Conservation (phyloP, 306 rosid species). For the Argentina anserina region DNA sequence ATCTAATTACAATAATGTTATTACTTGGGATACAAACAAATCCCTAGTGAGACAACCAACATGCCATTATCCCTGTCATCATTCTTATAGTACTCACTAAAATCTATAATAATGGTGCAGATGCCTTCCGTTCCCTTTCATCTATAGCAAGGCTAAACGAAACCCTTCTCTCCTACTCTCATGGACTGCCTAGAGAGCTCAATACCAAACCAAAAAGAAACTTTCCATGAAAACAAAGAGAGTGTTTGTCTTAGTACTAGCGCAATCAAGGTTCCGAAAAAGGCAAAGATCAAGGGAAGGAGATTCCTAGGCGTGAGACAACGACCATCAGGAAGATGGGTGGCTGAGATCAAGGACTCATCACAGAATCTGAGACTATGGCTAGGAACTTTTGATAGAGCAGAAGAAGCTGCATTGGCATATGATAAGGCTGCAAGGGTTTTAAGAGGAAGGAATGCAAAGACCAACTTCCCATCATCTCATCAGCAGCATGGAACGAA, state of each 20-base stretch:
- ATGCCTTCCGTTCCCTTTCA: conserved; percentile 23
- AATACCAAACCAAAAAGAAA: conserved; percentile 33
- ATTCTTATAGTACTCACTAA: conserved; percentile 8
- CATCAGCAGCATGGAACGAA: conserved; percentile 1
- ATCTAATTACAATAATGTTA: background rate
- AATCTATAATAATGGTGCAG: conserved; percentile 33
- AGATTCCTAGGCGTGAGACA: conserved; percentile 83
- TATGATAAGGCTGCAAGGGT: conserved; percentile 86
- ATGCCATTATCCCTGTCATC: conserved; percentile 29
- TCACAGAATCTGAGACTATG: conserved; percentile 84
- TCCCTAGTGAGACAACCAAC: conserved; percentile 36
- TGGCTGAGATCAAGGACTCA: conserved; percentile 84
- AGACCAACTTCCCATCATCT: conserved; percentile 67
- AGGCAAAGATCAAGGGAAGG: conserved; percentile 27
- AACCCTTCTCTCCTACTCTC: conserved; percentile 31
- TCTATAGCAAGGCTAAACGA: conserved; percentile 25
- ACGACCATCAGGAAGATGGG: conserved; percentile 96
- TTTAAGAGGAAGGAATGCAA: conserved; percentile 80
- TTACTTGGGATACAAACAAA: conserved; percentile 23
- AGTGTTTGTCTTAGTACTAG: background rate
- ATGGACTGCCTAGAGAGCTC: conserved; percentile 45
- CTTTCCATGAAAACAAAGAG: conserved; percentile 20
- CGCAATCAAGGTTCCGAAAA: conserved; percentile 23
- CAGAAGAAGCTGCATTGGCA: conserved; percentile 81
- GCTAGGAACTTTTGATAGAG: conserved; percentile 78